Conservation (phyloP, 1,284 basidiomycete genomes). For the Afroboletus lepidellus region DNA sequence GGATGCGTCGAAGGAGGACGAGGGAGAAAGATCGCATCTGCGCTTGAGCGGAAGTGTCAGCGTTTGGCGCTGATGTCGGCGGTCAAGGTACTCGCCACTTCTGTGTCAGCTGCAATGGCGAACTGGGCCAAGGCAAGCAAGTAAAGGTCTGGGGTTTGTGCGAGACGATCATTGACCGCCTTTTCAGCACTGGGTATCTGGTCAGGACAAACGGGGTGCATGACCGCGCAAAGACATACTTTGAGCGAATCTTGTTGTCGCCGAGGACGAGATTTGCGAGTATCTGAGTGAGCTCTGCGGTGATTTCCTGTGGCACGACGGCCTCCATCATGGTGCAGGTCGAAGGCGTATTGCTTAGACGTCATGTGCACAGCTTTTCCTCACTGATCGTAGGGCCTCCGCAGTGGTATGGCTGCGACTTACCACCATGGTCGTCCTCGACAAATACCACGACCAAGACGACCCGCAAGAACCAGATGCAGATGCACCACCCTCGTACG, state of each 20-base stretch:
- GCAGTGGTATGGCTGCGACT: neutral
- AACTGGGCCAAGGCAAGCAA: constrained; percentile 74
- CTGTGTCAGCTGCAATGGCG: constrained; percentile 66
- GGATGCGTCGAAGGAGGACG: constrained; percentile 70
- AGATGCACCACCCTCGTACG: neutral
- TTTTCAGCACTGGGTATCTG: constrained; percentile 60
- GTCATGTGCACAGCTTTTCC: neutral
- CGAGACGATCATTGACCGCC: constrained; percentile 72
- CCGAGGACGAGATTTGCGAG: constrained; percentile 78
- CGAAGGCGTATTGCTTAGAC: no score
- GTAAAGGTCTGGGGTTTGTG: constrained; percentile 73
- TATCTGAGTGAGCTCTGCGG: constrained; percentile 72
- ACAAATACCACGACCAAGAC: neutral
- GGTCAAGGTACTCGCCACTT: constrained; percentile 52
- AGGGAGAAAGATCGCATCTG: constrained; percentile 82
- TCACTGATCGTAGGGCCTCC: neutral
- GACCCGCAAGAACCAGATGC: no score
- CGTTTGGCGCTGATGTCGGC: neutral
- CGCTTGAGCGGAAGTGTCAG: constrained; percentile 17
- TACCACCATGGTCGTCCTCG: neutral
- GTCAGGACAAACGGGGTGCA: constrained; percentile 1
- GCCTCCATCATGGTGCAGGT: constrained; percentile 44
- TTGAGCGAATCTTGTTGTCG: constrained; percentile 74
- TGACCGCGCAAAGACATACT: constrained; percentile 23
- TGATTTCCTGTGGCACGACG: constrained; percentile 60